A percentile compares a stretch with the other conserved stretches of the same genome.
Evolutionary conservation across 768 basidiomycete genomes (phyloP).

Genomic region (Trametes cubensis): DNA sequence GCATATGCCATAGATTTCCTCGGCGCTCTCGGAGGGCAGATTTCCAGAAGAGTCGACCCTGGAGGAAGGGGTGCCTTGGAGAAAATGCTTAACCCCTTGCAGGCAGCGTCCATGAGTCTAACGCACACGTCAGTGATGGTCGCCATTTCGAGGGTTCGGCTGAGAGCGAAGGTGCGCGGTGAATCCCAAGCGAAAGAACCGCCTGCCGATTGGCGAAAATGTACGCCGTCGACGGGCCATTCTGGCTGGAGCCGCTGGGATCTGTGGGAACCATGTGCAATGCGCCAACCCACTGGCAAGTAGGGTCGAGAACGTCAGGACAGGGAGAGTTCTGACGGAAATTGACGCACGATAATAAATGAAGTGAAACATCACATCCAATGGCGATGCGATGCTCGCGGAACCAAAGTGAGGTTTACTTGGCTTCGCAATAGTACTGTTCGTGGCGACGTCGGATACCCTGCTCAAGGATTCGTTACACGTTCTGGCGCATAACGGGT

Average conservation of each 20-base stretch:
- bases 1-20: background rate
- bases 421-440: too few relatives aligned
- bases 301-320: background rate
- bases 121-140: background rate
- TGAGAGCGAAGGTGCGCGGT: background rate
- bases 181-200: background rate
- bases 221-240: too few relatives aligned
- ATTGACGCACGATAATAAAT: too few relatives aligned
- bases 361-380: too few relatives aligned
- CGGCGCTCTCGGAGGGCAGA: background rate
- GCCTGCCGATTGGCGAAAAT: background rate
- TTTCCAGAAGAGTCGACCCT: slow-evolving; percentile 5
- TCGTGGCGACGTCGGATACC: too few relatives aligned
- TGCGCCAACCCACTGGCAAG: background rate
- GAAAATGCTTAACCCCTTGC: background rate
- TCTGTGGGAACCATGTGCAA: too few relatives aligned
- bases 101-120: background rate
- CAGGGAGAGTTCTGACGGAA: background rate
- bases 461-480: too few relatives aligned
- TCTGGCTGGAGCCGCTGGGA: too few relatives aligned
- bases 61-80: background rate
- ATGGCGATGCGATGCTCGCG: too few relatives aligned
- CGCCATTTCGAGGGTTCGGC: background rate
- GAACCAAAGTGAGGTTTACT: too few relatives aligned
- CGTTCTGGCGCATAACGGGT: too few relatives aligned